Evolutionary conservation across 2,329 filamentous ascomycete genomes (phyloP), one percentile per base, ranked within the genome.

Genomic region (Dothideomycetidae sp.): DNA sequence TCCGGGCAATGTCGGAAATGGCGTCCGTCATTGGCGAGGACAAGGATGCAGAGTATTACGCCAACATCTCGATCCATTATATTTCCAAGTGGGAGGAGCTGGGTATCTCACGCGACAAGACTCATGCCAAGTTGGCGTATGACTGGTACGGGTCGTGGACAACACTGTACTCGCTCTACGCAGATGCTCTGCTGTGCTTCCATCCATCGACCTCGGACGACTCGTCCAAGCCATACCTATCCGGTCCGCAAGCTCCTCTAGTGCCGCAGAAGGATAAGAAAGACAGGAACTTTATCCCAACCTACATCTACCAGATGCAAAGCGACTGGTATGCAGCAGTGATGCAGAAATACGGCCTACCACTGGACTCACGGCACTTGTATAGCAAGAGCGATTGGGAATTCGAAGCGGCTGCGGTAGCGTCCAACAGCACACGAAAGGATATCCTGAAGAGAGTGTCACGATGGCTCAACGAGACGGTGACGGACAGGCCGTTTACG

Each of bases 381-480:
- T 90, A 90, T 57, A 79, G 82, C 21, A 93, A 93, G 60, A 84
- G 78, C 18, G 84, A 93, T 59, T 93, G 84, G 84, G 78, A 90
- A 49, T 85, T 92, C 55, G 86, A 90, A 56, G 81, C 82, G 0
- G 83, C 84, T 32, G 81, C 83, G 2, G 78, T 92, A 4, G 73
- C 81, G 3, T 75, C 74, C 47, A 70, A 71, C 53, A 60, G 67
- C 41, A 79, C 80, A 1, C 70, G 83, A 37, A 66, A 68, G 2
- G 73, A 80, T 53, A 84, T 92, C 35, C 61, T 90, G 23, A 68
- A 82, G 42, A 71, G 73, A 12, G 78, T 90, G 29, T 81, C 81
- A 1, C 63, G 62, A 39, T 93, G 84, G 84, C 66, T 93, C 42
- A 92, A 90, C 51, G 81, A 92, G 59, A 92, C 83, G 1, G 64